Evolutionary conservation across 495 filamentous ascomycete species (phyloP), one percentile per base, ranked within the genome.

Genomic region (Friedmanniomyces endolithicus): DNA sequence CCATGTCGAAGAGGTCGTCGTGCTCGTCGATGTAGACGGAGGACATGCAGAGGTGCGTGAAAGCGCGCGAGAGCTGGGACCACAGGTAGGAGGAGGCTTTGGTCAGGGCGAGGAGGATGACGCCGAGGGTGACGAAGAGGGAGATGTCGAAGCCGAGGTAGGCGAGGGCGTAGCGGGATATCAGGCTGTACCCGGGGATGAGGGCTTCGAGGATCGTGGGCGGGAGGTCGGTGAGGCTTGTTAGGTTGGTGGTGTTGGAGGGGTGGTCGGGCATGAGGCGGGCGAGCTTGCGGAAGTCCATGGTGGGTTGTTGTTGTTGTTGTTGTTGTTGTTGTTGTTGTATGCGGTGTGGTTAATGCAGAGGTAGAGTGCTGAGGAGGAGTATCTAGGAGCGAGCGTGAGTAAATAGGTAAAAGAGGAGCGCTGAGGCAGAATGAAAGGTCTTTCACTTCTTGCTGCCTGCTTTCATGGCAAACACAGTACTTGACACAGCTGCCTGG

Each of bases 111-210:
- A 64, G 74, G 16, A 72, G 20, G 0, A 78, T 59, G 1, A 87
- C 52, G 0, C 86, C 57, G 14, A 81, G 65, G 1, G 84, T 83
- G 37, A 90, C 74, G 65, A 87, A 82, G n/a, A 81, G 50, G 45
- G 79, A 81, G 12, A 88, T 69, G 62, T 94, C 86, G 65, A 94
- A 75, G 41, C 81, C 74, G 1, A 86, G 68, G 51, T 80, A 76
- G 24, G 78, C 77, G 7, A 77, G 67, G 6, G 86, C 59, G 23
- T 80, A 74, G 1, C 75, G 68, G 0, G 82, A 81, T 49, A 86
- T 70, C 57, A 84, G 64, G 0, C 79, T 75, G 66, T 86, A 88
- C 16, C 85, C 86, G 0, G 86, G 86, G 52, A 90, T 80, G 64
- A 90, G 75, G 24, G 78, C 72, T 56, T 90, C 84, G 16, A 90